These are phyloP conservation scores for Aspergillus hortae DNA, from an alignment of 2,329 filamentous ascomycete species.

Conservation along the genomic window DNA sequence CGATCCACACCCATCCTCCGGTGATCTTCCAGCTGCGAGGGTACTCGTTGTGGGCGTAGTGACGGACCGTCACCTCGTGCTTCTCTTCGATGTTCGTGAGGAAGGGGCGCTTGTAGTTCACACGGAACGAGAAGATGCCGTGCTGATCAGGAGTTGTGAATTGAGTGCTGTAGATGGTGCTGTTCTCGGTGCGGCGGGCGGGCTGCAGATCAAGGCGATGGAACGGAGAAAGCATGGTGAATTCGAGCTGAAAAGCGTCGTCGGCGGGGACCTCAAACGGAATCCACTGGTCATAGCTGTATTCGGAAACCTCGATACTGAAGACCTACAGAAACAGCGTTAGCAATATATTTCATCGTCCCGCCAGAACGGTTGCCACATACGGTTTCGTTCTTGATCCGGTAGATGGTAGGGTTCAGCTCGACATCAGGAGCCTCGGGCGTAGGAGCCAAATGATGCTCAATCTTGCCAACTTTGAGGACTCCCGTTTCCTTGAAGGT, in stretches of 20 bases:
- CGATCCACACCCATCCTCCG: slow-evolving; percentile 91
- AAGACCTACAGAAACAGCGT: slow-evolving; percentile 59
- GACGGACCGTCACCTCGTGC: slow-evolving; percentile 86
- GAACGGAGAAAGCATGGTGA: slow-evolving; percentile 98
- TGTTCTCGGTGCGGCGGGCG: slow-evolving; percentile 57
- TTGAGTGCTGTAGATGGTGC: slow-evolving; percentile 67
- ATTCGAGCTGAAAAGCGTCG: slow-evolving; percentile 88
- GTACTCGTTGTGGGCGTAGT: slow-evolving; percentile 97
- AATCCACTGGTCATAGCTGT: slow-evolving; percentile 66
- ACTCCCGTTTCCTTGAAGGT: slow-evolving; percentile 93
- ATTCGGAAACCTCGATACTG: slow-evolving; percentile 85
- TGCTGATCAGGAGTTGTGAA: slow-evolving; percentile 94
- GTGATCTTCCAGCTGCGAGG: slow-evolving; percentile 85
- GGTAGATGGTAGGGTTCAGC: slow-evolving; percentile 80
- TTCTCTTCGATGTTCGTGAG: slow-evolving; percentile 88
- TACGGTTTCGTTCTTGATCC: slow-evolving; percentile 95
- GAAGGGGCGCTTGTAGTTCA: slow-evolving; percentile 97
- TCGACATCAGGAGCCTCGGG: slow-evolving; percentile 48
- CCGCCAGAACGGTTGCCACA: slow-evolving; percentile 40
- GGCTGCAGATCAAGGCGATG: slow-evolving; percentile 74
- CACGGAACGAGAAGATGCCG: slow-evolving; percentile 96
- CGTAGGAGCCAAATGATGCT: slow-evolving; percentile 64
- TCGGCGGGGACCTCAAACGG: slow-evolving; percentile 67
- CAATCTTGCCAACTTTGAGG: slow-evolving; percentile 74
- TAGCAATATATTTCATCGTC: slow-evolving; percentile 18